These are phyloP conservation scores for Entamoeba invadens DNA, from an alignment of 208 protist species.

Conservation along the genomic window DNA sequence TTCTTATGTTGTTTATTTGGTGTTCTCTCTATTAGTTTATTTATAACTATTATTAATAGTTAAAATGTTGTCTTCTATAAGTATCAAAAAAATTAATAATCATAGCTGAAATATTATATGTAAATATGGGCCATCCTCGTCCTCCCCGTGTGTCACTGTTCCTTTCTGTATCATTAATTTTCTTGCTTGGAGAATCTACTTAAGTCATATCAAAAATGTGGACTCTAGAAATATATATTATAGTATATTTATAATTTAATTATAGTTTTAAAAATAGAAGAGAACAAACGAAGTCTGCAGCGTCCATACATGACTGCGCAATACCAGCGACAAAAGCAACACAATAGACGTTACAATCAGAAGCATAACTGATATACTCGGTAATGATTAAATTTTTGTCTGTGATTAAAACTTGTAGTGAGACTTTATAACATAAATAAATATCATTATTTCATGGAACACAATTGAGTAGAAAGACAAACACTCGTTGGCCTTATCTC, in stretches of 20 bases:
- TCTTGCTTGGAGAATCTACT: too few relatives aligned
- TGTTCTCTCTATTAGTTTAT: background rate
- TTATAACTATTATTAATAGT: too few relatives aligned
- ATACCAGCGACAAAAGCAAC: background rate
- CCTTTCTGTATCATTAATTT: background rate
- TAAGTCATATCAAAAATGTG: too few relatives aligned
- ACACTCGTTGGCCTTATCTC: background rate
- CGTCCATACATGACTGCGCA: background rate
- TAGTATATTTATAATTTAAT: background rate
- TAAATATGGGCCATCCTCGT: background rate
- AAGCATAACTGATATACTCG: background rate
- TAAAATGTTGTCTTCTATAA: too few relatives aligned
- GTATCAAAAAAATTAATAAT: too few relatives aligned
- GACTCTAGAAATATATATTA: too few relatives aligned
- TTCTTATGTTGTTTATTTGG: background rate
- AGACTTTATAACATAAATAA: too few relatives aligned
- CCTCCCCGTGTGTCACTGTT: background rate
- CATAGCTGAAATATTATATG: background rate
- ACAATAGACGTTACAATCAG: background rate
- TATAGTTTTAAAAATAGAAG: background rate
- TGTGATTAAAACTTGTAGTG: background rate
- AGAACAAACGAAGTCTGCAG: background rate
- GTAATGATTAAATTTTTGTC: background rate
- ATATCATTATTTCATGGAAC: too few relatives aligned
- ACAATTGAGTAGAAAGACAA: too few relatives aligned